Conservation (phyloP, 164 flowering plant genomes). For the Tetrastigma voinierianum region DNA sequence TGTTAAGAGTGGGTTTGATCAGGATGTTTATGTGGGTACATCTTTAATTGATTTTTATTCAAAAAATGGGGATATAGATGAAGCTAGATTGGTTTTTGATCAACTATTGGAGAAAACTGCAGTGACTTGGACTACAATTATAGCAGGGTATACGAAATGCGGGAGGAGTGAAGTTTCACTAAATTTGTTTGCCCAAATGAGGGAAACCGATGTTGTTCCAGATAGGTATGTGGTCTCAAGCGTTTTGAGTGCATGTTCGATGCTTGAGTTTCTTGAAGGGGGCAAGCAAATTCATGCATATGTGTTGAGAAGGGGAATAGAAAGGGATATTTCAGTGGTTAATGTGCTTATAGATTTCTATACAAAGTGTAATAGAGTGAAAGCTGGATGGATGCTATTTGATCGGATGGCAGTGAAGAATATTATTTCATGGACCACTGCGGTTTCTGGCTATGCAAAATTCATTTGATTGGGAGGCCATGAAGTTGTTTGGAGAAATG, state of each 20-base stretch:
- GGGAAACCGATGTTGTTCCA: slow-evolving; percentile 35
- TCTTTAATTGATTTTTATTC: slow-evolving; percentile 53
- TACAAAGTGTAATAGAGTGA: slow-evolving; percentile 45
- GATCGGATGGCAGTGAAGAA: slow-evolving; percentile 47
- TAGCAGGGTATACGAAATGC: slow-evolving; percentile 46
- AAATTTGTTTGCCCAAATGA: slow-evolving; percentile 47
- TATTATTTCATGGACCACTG: slow-evolving; percentile 70
- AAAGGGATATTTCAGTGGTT: slow-evolving; percentile 49
- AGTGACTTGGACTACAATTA: slow-evolving; percentile 72
- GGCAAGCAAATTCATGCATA: slow-evolving; percentile 70
- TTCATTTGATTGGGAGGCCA: slow-evolving; percentile 51
- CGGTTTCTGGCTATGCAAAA: slow-evolving; percentile 79
- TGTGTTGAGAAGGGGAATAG: slow-evolving; percentile 46
- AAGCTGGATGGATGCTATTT: slow-evolving; percentile 38
- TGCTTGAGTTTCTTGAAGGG: slow-evolving; percentile 45
- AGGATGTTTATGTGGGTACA: slow-evolving; percentile 65
- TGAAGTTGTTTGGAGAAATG: slow-evolving; percentile 54
- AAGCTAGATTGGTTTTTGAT: slow-evolving; percentile 54
- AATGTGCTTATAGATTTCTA: slow-evolving; percentile 66
- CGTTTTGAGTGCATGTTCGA: slow-evolving; percentile 60
- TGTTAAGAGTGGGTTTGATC: slow-evolving; percentile 42
- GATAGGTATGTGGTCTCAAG: slow-evolving; percentile 64
- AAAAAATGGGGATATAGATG: slow-evolving; percentile 39
- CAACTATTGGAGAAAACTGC: slow-evolving; percentile 37
- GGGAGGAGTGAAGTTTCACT: slow-evolving; percentile 51